Conservation (phyloP, 2,329 filamentous ascomycete genomes). For the Coniochaeta hoffmannii region DNA sequence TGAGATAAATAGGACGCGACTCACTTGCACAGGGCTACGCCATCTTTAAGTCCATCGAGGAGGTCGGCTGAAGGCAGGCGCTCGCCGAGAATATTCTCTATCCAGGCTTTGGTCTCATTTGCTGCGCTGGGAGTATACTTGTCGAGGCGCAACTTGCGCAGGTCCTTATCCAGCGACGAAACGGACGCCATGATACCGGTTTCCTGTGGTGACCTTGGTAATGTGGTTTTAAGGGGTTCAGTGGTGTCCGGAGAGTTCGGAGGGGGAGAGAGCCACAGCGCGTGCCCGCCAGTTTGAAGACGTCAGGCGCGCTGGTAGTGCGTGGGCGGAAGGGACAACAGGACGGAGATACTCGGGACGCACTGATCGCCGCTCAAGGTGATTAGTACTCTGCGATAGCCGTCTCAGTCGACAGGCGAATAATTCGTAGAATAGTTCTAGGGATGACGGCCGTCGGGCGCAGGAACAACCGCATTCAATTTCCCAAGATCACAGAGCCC, state of each 20-base stretch:
- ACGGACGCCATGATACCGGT: conserved; percentile 72
- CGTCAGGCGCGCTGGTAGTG: not conserved
- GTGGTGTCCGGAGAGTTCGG: not conserved
- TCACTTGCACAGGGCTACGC: conserved; percentile 86
- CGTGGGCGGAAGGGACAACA: not conserved
- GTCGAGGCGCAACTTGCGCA: conserved; percentile 85
- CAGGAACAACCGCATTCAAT: not conserved
- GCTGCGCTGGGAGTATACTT: conserved; percentile 89
- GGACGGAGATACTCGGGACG: too few relatives aligned
- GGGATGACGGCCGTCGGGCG: not conserved
- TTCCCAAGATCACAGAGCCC: not conserved
- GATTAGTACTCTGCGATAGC: not conserved
- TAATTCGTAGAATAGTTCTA: not conserved
- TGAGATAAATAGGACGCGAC: conserved; percentile 16
- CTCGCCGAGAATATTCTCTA: conserved; percentile 73
- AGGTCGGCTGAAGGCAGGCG: conserved; percentile 67
- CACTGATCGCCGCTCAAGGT: too few relatives aligned
- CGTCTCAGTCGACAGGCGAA: not conserved
- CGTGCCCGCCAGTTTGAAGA: not conserved
- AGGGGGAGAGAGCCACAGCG: not conserved
- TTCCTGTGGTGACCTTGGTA: not conserved
- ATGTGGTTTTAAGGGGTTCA: not conserved
- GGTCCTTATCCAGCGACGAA: conserved; percentile 85
- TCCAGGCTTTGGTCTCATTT: conserved; percentile 78
- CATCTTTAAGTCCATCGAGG: conserved; percentile 81